Base-by-base conservation (phyloP, 306 rosid genomes). In the Rosa multiflora region DNA sequence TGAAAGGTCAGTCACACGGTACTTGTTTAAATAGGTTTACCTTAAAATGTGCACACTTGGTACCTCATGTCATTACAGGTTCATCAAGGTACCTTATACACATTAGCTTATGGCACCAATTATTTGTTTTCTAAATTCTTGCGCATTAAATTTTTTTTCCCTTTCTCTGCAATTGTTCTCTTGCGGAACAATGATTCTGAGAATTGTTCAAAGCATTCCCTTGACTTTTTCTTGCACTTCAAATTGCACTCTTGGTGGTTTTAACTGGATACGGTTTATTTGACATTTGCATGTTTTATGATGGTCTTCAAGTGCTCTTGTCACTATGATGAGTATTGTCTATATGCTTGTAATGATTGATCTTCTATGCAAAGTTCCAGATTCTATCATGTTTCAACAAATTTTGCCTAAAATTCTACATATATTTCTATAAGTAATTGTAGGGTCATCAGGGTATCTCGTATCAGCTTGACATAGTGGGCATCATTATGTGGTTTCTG, bases 1-100 rank as follows among this genome's bases (percentile, higher is more conserved):
- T 71, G 71, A 56, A 70, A 43, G 71, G 82, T 78, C 15, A 59
- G 72, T 78, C 59, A 10, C 17, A 13, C 5, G 20, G 35, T 70
- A 70, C 68, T 56, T 55, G 61, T 6, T 62, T 5, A 53, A 53
- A 53, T 17, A 52, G 58, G 58, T 52, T 61, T 59, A 10, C 67
- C 39, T 61, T 61, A 61, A 61, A 23, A 61, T 61, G 18, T 23
- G 3, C 26, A 61, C 66, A 59, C 67, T 10, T 59, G 37, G 35
- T 11, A 61, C 67, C 29, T 61, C 6, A 39, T 61, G 67, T 11
- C 15, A 61, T 61, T 61, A 39, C 17, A 61, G 7, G 39, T 23
- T 61, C 37, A 61, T 23, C 67, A 61, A 26, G 35, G 67, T 61
- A 4, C 37, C 13, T 59, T 23, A 23, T 18, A 55, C 63, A 56